Percentiles rank a stretch among this genome's conserved stretches.
These are phyloP conservation scores for Naganishia sp. DNA, from an alignment of 1,284 basidiomycete genomes.

Conservation along the genomic window DNA sequence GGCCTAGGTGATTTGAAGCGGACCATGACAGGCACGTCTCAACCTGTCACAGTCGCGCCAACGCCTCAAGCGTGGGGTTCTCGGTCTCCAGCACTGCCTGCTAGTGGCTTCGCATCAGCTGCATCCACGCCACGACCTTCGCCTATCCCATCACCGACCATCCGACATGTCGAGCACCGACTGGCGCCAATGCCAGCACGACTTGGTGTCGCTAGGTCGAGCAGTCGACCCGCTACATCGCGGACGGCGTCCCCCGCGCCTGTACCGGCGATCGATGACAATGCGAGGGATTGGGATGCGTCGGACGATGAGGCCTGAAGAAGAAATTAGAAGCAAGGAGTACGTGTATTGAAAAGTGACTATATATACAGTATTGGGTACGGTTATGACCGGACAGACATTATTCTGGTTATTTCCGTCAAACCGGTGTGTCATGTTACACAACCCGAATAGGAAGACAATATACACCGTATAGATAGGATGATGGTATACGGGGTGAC, in stretches of 20 bases:
- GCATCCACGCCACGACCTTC: slow-evolving; percentile 2
- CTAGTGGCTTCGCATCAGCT: not conserved
- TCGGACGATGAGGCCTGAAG: slow-evolving; percentile 25
- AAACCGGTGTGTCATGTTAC: too few species aligned
- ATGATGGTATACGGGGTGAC: too few species aligned
- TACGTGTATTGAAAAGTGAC: too few species aligned
- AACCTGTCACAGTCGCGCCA: slow-evolving; percentile 3
- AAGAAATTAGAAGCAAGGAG: not conserved
- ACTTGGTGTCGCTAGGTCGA: not conserved
- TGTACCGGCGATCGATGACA: slow-evolving; percentile 24
- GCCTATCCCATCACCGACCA: slow-evolving; percentile 8
- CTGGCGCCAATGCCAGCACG: slow-evolving; percentile 1
- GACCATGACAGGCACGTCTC: not conserved
- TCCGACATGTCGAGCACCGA: not conserved
- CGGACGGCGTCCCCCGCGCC: slow-evolving; percentile 22
- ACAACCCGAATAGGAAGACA: too few species aligned
- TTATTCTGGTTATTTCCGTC: too few species aligned
- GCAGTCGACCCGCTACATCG: not conserved
- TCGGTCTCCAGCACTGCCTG: not conserved
- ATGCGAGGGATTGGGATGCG: slow-evolving; percentile 31
- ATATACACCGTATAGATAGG: too few species aligned
- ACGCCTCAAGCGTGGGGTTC: slow-evolving; percentile 13
- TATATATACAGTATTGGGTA: too few species aligned
- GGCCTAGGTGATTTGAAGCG: slow-evolving; percentile 38
- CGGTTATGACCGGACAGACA: too few species aligned